phyloP scores from a whole-genome alignment of 768 basidiomycete species.

The Fomitopsis serialis region DNA sequence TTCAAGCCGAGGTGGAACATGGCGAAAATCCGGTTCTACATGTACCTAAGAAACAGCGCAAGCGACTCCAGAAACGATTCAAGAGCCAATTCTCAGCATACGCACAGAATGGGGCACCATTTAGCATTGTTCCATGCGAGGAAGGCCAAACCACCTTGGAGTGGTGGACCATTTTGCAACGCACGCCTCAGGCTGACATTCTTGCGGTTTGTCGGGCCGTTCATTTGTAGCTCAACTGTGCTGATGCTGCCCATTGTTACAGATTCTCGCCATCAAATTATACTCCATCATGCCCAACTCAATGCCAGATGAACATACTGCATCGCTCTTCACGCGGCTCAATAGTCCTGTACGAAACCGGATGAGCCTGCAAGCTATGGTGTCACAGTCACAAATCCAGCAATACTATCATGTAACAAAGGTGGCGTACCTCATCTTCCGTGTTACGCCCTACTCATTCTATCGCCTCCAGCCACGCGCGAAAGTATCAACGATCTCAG shows the following conservation, averaged over 20 bases:
- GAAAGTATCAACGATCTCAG: no score
- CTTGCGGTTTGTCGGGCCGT: not conserved
- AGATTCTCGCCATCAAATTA: constrained; percentile 11
- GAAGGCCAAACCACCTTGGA: not conserved
- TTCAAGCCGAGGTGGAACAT: no score
- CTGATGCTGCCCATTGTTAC: not conserved
- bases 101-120: not conserved
- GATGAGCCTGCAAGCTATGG: not conserved
- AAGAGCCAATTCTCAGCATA: no score
- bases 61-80: no score
- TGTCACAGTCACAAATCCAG: no score
- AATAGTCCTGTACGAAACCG: constrained; percentile 2
- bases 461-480: no score
- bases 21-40: no score
- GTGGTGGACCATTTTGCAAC: not conserved
- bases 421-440: no score
- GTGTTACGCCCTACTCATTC: no score
- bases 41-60: no score
- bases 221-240: no score
- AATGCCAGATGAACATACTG: constrained; percentile 11
- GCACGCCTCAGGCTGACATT: not conserved
- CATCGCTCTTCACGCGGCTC: constrained; percentile 9
- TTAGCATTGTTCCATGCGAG: not conserved
- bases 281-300: constrained; percentile 10
- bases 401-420: no score